Percentiles rank a stretch among this genome's conserved stretches.
phyloP scores from a whole-genome alignment of 164 flowering plant species.

The Aristolochia contorta region DNA sequence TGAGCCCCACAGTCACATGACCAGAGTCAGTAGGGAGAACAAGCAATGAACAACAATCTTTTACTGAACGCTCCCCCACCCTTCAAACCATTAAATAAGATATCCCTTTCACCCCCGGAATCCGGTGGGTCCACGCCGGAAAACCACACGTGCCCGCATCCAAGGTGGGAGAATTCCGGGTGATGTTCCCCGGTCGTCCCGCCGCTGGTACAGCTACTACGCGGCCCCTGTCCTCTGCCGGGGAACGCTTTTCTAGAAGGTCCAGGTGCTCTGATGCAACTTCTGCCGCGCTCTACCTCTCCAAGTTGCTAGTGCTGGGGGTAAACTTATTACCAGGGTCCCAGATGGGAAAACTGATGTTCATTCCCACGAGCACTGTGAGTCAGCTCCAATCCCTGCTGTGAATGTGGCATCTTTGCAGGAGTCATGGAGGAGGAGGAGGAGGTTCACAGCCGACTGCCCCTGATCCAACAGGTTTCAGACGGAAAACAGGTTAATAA shows the following conservation, averaged over 20 bases:
- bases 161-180: not conserved
- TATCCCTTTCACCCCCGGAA: constrained; percentile 10
- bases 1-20: constrained; percentile 39
- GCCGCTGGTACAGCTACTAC: constrained; percentile 6
- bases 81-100: constrained; percentile 28
- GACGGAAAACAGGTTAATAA: no score
- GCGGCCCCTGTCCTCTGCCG: constrained; percentile 5
- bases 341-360: no score
- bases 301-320: not conserved
- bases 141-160: not conserved
- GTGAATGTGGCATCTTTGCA: no score
- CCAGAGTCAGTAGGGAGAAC: constrained; percentile 33
- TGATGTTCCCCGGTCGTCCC: constrained; percentile 6
- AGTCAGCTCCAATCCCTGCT: no score
- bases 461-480: no score
- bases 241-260: constrained; percentile 43
- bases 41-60: constrained; percentile 5
- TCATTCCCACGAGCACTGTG: no score
- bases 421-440: no score
- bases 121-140: constrained; percentile 1
- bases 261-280: constrained; percentile 29
- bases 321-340: no score
- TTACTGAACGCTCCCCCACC: constrained; percentile 14
- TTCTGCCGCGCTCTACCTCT: constrained; percentile 6
- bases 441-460: no score